These are phyloP conservation scores for Mycena amicta DNA, from an alignment of 768 basidiomycete species.

Conservation along the genomic window DNA sequence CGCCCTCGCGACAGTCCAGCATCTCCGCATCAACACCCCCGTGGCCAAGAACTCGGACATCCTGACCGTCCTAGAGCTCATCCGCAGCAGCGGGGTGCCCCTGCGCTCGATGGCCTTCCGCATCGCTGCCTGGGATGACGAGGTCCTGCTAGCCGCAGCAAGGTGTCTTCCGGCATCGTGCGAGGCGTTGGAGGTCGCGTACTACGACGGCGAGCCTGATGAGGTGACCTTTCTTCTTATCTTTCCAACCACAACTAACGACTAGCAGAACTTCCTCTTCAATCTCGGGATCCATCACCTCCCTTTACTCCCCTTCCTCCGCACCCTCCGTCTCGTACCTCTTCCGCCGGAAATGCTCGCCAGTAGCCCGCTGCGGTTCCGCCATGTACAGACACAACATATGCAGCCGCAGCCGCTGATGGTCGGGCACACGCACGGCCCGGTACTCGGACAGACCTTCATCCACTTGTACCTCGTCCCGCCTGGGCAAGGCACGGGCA, in stretches of 20 bases:
- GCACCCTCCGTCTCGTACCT: neutral
- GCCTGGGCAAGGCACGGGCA: too few relatives aligned
- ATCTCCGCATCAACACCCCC: constrained; percentile 1
- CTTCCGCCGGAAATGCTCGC: neutral
- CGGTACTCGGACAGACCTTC: neutral
- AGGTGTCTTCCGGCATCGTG: constrained; percentile 6
- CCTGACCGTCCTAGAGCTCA: constrained; percentile 7
- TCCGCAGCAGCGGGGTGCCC: neutral
- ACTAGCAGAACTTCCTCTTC: neutral
- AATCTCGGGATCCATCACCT: neutral
- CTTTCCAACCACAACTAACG: too few relatives aligned
- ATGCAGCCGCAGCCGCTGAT: neutral
- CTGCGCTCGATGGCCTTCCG: neutral
- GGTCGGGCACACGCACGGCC: neutral
- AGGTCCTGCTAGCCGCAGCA: constrained; percentile 15
- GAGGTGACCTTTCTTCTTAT: too few relatives aligned
- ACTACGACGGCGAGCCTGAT: constrained; percentile 1
- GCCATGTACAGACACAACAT: neutral
- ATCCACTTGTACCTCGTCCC: too few relatives aligned
- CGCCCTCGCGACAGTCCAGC: neutral
- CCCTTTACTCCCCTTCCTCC: neutral
- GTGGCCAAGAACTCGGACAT: constrained; percentile 4
- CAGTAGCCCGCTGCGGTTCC: neutral
- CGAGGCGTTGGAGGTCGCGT: constrained; percentile 9
- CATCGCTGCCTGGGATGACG: constrained; percentile 13